These are phyloP conservation scores for Ogataea henricii DNA, from an alignment of 805 yeast genomes.

Conservation along the genomic window DNA sequence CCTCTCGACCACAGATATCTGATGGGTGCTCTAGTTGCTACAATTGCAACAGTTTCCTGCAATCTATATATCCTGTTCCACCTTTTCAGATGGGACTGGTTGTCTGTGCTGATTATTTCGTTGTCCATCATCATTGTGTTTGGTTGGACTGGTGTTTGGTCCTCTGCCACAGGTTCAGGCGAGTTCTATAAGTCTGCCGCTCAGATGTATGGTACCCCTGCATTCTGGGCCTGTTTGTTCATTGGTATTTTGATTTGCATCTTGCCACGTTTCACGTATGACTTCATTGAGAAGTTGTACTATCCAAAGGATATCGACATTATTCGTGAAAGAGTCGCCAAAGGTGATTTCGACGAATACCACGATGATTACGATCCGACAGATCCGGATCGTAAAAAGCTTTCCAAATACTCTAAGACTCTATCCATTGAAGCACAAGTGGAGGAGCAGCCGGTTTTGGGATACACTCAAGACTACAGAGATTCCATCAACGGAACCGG, in stretches of 20 bases:
- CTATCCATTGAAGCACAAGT: slow-evolving; percentile 32
- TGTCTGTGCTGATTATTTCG: slow-evolving; percentile 53
- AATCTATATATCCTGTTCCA: slow-evolving; percentile 65
- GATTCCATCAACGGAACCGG: slow-evolving; percentile 37
- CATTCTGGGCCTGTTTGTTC: slow-evolving; percentile 69
- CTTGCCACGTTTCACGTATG: slow-evolving; percentile 66
- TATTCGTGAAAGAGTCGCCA: slow-evolving; percentile 65
- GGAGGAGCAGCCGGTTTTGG: slow-evolving; percentile 17
- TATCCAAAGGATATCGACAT: slow-evolving; percentile 72
- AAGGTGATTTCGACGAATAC: slow-evolving; percentile 68
- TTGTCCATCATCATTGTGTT: slow-evolving; percentile 62
- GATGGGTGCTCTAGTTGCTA: slow-evolving; percentile 68
- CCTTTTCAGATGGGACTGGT: slow-evolving; percentile 83
- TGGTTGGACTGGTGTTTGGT: slow-evolving; percentile 84
- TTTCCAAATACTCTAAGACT: slow-evolving; percentile 46
- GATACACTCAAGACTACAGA: slow-evolving; percentile 29
- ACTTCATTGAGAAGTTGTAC: slow-evolving; percentile 52
- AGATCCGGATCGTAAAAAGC: slow-evolving; percentile 62
- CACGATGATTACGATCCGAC: slow-evolving; percentile 78
- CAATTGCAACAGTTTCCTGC: slow-evolving; percentile 68
- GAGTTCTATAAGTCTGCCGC: slow-evolving; percentile 72
- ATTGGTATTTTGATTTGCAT: slow-evolving; percentile 66
- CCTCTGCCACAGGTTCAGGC: slow-evolving; percentile 49
- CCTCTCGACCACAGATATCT: slow-evolving; percentile 70
- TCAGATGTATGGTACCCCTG: slow-evolving; percentile 58